Conservation (phyloP, 441 rosid species). For the Mallotus repandus region DNA sequence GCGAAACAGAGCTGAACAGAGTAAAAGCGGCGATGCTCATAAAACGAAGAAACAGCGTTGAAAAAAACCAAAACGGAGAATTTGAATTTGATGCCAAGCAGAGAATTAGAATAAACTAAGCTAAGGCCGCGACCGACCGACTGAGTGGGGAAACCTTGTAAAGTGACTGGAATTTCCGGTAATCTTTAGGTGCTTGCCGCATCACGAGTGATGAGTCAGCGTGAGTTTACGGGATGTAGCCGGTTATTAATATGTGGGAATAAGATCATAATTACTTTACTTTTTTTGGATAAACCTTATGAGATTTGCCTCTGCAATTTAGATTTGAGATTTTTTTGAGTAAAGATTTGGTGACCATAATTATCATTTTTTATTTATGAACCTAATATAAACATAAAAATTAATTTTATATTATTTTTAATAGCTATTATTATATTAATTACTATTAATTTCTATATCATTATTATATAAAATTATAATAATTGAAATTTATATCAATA, state of each 20-base stretch:
- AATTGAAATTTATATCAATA: too few relatives aligned
- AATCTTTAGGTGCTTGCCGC: conserved; percentile 23
- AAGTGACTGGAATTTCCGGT: conserved; percentile 49
- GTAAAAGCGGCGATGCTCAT: conserved; percentile 22
- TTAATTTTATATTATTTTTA: too few relatives aligned
- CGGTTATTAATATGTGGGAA: conserved; percentile 34
- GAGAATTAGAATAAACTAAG: conserved; percentile 7
- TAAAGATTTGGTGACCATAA: too few relatives aligned
- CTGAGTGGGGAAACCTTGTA: conserved; percentile 18
- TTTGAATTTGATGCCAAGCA: not conserved
- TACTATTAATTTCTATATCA: too few relatives aligned
- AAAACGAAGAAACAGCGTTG: conserved; percentile 22
- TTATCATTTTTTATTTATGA: too few relatives aligned
- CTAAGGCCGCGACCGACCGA: conserved; percentile 19
- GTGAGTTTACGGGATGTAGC: conserved; percentile 47
- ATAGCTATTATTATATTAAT: too few relatives aligned
- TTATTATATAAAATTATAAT: too few relatives aligned
- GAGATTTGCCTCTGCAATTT: too few relatives aligned
- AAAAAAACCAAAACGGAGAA: conserved; percentile 26
- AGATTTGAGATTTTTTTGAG: too few relatives aligned
- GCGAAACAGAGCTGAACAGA: not conserved
- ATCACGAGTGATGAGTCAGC: conserved; percentile 1
- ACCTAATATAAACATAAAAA: too few relatives aligned
- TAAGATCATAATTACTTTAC: not conserved
- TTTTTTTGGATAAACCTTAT: not conserved